phyloP scores from a whole-genome alignment of 164 flowering plant genomes.

The Nymphaea colorata region DNA sequence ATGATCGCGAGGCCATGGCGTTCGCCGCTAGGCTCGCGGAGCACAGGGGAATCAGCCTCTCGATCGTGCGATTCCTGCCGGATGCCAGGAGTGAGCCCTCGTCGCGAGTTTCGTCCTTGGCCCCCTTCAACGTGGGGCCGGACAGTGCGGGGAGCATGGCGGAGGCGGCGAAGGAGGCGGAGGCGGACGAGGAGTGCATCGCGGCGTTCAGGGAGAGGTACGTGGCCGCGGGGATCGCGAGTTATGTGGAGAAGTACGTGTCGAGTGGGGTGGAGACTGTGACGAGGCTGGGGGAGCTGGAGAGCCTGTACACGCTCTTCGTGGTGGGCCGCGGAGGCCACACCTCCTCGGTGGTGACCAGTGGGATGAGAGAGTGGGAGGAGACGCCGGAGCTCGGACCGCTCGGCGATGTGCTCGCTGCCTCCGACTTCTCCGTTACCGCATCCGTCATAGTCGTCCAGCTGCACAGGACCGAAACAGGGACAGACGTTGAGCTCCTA shows the following conservation, averaged over 20 bases:
- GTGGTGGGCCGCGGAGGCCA: constrained; percentile 4
- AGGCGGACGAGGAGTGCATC: neutral
- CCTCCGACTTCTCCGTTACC: constrained; percentile 26
- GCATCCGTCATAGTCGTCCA: constrained; percentile 70
- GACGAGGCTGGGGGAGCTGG: constrained; percentile 1
- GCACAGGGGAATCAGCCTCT: constrained; percentile 15
- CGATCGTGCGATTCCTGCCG: constrained; percentile 15
- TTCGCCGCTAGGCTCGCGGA: constrained; percentile 25
- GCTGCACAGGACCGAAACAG: constrained; percentile 13
- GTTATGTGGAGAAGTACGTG: constrained; percentile 4
- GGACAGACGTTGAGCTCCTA: too few relatives aligned
- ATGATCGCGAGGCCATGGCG: constrained; percentile 52
- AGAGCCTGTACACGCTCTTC: constrained; percentile 1
- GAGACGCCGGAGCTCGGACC: constrained; percentile 71
- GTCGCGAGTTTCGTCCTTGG: neutral
- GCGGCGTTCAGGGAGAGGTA: neutral
- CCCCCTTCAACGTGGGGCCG: neutral
- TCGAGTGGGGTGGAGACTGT: constrained; percentile 6
- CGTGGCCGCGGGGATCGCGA: neutral
- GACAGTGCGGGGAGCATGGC: neutral
- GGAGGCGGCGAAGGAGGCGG: neutral
- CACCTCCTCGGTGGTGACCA: neutral
- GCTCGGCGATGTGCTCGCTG: constrained; percentile 38
- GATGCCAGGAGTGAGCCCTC: neutral
- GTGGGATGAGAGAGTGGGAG: constrained; percentile 9